phyloP scores from a whole-genome alignment of 1,284 basidiomycete species.

The Heterobasidion occidentale region DNA sequence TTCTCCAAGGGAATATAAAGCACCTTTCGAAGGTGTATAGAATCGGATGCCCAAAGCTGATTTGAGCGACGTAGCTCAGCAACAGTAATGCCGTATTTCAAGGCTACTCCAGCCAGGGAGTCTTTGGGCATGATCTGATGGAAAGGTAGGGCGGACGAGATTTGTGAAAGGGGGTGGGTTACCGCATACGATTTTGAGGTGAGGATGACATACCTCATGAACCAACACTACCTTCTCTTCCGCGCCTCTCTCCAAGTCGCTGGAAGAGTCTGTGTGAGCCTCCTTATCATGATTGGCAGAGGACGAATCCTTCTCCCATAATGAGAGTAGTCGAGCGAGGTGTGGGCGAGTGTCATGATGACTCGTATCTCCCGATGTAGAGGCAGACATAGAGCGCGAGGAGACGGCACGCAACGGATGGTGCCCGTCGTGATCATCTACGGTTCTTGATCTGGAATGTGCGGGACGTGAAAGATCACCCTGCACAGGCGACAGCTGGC shows the following conservation, averaged over 20 bases:
- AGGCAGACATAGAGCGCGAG: neutral
- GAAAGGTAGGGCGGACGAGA: neutral
- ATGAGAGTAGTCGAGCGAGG: slow-evolving; percentile 18
- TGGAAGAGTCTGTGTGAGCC: slow-evolving; percentile 6
- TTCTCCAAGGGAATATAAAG: slow-evolving; percentile 70
- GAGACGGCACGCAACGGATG: slow-evolving; percentile 10
- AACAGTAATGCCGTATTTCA: slow-evolving; percentile 81
- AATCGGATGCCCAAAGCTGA: slow-evolving; percentile 85
- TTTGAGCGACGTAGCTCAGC: slow-evolving; percentile 81
- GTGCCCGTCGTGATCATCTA: slow-evolving; percentile 12
- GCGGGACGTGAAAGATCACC: neutral
- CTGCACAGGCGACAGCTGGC: neutral
- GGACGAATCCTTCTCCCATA: neutral
- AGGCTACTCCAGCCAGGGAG: slow-evolving; percentile 76
- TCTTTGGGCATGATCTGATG: slow-evolving; percentile 63
- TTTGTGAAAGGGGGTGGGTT: neutral
- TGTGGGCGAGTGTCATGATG: slow-evolving; percentile 22
- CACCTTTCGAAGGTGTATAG: slow-evolving; percentile 77
- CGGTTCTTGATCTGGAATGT: slow-evolving; percentile 19
- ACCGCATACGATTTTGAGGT: neutral
- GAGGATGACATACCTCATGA: slow-evolving; percentile 35
- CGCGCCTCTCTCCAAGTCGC: slow-evolving; percentile 5
- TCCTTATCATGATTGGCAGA: neutral
- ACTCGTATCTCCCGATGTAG: neutral
- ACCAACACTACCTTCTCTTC: slow-evolving; percentile 43